phyloP scores from a whole-genome alignment of 108 stramenopile genomes.

The Pseudonitzschia multiseries region DNA sequence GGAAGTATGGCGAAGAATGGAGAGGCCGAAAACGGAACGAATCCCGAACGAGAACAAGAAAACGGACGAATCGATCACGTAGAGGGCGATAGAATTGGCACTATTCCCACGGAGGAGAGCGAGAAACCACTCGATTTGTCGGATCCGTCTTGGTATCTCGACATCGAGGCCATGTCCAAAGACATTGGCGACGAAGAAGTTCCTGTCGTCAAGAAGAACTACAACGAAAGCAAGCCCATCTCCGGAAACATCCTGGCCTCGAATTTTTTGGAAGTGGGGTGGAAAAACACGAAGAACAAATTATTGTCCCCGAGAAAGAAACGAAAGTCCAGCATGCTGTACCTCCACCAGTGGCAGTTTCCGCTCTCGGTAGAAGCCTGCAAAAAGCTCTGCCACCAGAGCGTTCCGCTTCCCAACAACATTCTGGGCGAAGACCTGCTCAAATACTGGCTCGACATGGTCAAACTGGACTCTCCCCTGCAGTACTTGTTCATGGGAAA shows the following conservation, averaged over 20 bases:
- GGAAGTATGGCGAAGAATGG: not conserved
- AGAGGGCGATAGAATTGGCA: not conserved
- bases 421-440: constrained; percentile 77
- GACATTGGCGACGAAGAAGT: constrained; percentile 76
- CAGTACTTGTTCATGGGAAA: constrained; percentile 88
- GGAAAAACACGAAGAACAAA: constrained; percentile 28
- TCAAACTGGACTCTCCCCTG: constrained; percentile 57
- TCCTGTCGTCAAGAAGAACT: constrained; percentile 66
- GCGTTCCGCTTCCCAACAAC: constrained; percentile 53
- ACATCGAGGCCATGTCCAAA: constrained; percentile 53
- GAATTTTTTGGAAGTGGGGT: constrained; percentile 64
- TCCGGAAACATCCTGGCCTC: constrained; percentile 47
- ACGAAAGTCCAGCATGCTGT: constrained; percentile 40
- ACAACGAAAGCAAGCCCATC: constrained; percentile 71
- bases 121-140: constrained; percentile 21
- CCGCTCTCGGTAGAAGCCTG: constrained; percentile 68
- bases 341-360: constrained; percentile 90
- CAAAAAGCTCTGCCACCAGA: constrained; percentile 58
- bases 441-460: constrained; percentile 68
- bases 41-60: not conserved
- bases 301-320: constrained; percentile 7
- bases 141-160: constrained; percentile 40
- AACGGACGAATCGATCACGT: not conserved
- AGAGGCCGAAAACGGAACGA: not conserved
- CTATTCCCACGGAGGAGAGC: not conserved